phyloP scores from a whole-genome alignment of 2,329 filamentous ascomycete genomes.

The Gliomastix tumulicola region DNA sequence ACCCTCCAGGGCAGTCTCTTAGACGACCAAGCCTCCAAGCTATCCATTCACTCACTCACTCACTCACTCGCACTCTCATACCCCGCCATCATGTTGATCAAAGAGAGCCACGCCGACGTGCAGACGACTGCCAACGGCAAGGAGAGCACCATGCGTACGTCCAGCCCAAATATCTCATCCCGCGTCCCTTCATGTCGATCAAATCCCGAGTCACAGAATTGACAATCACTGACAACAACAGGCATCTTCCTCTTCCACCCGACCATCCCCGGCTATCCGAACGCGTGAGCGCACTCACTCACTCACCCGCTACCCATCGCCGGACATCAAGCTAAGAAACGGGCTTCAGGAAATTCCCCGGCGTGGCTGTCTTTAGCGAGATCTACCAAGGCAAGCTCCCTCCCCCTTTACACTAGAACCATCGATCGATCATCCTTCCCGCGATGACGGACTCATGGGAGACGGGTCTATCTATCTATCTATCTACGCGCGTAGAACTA shows the following conservation, averaged over 20 bases:
- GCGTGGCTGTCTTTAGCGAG: slow-evolving; percentile 83
- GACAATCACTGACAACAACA: too few relatives aligned
- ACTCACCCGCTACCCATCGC: background rate
- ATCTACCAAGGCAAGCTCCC: slow-evolving; percentile 99
- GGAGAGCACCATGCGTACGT: slow-evolving; percentile 45
- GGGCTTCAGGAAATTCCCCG: slow-evolving; percentile 66
- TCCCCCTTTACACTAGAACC: too few relatives aligned
- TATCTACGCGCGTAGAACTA: too few relatives aligned
- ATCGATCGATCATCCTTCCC: too few relatives aligned
- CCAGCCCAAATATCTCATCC: background rate
- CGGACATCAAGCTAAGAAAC: too few relatives aligned
- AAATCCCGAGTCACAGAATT: slow-evolving; percentile 2
- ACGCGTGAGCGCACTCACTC: slow-evolving; percentile 55
- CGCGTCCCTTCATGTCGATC: background rate
- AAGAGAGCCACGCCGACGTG: slow-evolving; percentile 45
- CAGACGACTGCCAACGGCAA: slow-evolving; percentile 43
- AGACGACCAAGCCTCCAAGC: too few relatives aligned
- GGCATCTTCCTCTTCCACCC: slow-evolving; percentile 89
- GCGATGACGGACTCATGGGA: slow-evolving; percentile 8
- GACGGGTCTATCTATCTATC: too few relatives aligned
- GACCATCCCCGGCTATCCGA: slow-evolving; percentile 74
- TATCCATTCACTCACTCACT: background rate
- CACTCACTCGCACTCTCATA: background rate
- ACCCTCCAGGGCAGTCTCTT: too few relatives aligned
- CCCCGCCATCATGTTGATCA: slow-evolving; percentile 39